Conservation (phyloP, 768 basidiomycete species). For the Infundibulicybe gibba region DNA sequence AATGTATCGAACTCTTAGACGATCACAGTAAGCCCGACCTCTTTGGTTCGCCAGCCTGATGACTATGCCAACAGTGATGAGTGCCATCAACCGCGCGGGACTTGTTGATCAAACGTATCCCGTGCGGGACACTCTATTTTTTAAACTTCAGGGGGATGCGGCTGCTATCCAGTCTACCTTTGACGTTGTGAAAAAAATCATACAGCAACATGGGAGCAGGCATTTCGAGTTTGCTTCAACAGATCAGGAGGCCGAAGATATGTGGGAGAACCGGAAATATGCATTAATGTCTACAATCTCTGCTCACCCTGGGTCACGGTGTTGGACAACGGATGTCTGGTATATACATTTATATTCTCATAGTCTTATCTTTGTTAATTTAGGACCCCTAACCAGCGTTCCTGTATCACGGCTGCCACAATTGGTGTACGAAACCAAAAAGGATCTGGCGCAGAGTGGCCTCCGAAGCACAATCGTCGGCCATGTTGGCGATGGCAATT, state of each 20-base stretch:
- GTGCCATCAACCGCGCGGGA: conserved; percentile 68
- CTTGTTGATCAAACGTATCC: conserved; percentile 59
- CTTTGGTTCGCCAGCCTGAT: background rate
- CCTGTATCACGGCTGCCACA: conserved; percentile 68
- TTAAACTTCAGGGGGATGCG: conserved; percentile 85
- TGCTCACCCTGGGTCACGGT: conserved; percentile 56
- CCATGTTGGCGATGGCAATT: conserved; percentile 75
- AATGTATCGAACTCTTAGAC: conserved; percentile 88
- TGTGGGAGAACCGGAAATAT: conserved; percentile 89
- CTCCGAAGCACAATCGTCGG: conserved; percentile 71
- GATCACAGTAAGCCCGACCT: conserved; percentile 48
- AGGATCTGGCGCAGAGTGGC: conserved; percentile 61
- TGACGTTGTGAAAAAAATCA: conserved; percentile 54
- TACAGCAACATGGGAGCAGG: conserved; percentile 62
- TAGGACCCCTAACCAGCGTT: conserved; percentile 39
- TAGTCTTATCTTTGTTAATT: no score
- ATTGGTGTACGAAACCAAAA: conserved; percentile 74
- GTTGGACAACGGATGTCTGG: conserved; percentile 94
- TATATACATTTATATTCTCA: conserved; percentile 22
- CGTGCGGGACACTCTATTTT: conserved; percentile 78
- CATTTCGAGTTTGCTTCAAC: conserved; percentile 71
- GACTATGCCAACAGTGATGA: conserved; percentile 52
- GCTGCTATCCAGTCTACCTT: conserved; percentile 56
- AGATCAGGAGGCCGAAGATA: conserved; percentile 67
- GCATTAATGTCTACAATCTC: conserved; percentile 71